phyloP scores from a whole-genome alignment of 345 rosid genomes.

The Zanthoxylum bungeanum region DNA sequence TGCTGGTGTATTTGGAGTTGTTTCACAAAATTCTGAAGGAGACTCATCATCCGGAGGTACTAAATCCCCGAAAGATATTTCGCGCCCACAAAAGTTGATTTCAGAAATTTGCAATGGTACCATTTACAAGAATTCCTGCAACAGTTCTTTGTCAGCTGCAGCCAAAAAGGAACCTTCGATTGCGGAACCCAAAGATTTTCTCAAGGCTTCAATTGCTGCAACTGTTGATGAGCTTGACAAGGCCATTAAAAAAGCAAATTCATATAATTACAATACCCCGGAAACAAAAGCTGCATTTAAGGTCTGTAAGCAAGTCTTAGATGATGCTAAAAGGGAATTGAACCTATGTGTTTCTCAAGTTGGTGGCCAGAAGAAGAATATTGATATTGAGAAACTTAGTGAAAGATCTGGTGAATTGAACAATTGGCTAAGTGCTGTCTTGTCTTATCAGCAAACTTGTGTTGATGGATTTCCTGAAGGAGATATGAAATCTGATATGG shows the following conservation, averaged over 20 bases:
- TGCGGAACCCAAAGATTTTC: slow-evolving; percentile 41
- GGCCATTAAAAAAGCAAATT: slow-evolving; percentile 17
- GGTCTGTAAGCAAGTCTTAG: slow-evolving; percentile 52
- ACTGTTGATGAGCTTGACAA: slow-evolving; percentile 32
- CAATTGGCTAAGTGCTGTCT: slow-evolving; percentile 77
- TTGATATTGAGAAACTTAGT: slow-evolving; percentile 22
- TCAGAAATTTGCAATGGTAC: slow-evolving; percentile 49
- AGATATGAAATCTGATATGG: slow-evolving; percentile 44
- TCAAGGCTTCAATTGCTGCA: slow-evolving; percentile 51
- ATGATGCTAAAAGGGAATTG: slow-evolving; percentile 59
- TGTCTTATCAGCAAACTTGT: slow-evolving; percentile 77
- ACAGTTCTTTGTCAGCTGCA: slow-evolving; percentile 35
- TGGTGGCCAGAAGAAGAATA: slow-evolving; percentile 1
- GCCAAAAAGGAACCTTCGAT: slow-evolving; percentile 19
- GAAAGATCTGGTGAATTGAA: slow-evolving; percentile 38
- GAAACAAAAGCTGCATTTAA: too few relatives aligned
- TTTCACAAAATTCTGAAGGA: slow-evolving; percentile 13
- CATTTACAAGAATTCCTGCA: slow-evolving; percentile 47
- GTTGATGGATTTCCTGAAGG: slow-evolving; percentile 84
- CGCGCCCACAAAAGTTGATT: slow-evolving; percentile 37
- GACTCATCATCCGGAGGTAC: background rate
- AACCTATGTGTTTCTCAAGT: slow-evolving; percentile 21
- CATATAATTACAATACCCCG: too few relatives aligned
- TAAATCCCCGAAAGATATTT: slow-evolving; percentile 13
- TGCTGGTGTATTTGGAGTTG: slow-evolving; percentile 37